Conservation (phyloP, 345 rosid genomes). For the Salix purpurea region DNA sequence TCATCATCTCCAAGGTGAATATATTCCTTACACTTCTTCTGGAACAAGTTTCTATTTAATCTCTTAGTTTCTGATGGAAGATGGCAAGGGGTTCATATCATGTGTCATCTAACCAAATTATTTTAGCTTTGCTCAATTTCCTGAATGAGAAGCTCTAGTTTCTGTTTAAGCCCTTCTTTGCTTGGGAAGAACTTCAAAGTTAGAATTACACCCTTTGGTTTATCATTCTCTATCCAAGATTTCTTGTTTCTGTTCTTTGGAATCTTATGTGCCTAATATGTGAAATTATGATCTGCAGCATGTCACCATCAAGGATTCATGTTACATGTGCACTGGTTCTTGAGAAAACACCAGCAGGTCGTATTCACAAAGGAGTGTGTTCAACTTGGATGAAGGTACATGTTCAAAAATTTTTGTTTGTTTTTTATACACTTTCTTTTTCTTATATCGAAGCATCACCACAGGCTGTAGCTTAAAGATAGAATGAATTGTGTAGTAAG, state of each 20-base stretch:
- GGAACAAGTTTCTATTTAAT: not conserved
- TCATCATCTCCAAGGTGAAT: slow-evolving; percentile 92
- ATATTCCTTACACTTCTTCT: not conserved
- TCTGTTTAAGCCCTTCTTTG: not conserved
- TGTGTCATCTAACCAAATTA: not conserved
- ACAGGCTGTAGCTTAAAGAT: not conserved
- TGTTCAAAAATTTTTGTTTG: not conserved
- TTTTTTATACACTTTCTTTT: not conserved
- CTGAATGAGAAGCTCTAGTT: not conserved
- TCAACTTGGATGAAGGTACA: slow-evolving; percentile 94
- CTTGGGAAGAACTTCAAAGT: too few relatives aligned
- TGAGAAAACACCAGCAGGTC: slow-evolving; percentile 77
- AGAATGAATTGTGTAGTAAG: not conserved
- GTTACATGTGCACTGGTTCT: slow-evolving; percentile 89
- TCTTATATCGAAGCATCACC: not conserved
- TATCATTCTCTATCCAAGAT: not conserved
- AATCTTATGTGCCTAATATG: slow-evolving; percentile 3
- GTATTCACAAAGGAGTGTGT: slow-evolving; percentile 88
- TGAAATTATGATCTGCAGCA: slow-evolving; percentile 38
- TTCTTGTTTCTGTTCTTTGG: not conserved
- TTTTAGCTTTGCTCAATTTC: not conserved
- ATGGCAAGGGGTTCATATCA: not conserved
- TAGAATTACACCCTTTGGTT: not conserved
- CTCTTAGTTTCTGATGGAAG: not conserved
- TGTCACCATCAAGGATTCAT: slow-evolving; percentile 67